Percentiles rank a stretch among this genome's conserved stretches.
Evolutionary conservation across 2,329 filamentous ascomycete species (phyloP).

Genomic region (Helotiales sp.): DNA sequence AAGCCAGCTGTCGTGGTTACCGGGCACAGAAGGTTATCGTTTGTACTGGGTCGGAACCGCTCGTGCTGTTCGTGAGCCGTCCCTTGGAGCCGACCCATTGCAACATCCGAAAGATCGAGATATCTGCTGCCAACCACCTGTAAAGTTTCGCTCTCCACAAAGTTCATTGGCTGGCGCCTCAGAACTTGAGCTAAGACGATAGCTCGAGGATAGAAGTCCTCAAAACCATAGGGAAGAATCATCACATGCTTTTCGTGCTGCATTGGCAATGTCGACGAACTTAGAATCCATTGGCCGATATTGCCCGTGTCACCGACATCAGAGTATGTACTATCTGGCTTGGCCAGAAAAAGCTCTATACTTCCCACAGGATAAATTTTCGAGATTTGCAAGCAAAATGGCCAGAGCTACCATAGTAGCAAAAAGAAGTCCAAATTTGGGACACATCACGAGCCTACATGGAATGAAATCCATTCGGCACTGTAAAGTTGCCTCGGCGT

Average conservation of each 20-base stretch:
- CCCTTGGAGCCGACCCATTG: slow-evolving; percentile 17
- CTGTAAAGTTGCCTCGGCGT: slow-evolving; percentile 16
- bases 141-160: slow-evolving; percentile 17
- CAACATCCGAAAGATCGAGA: slow-evolving; percentile 18
- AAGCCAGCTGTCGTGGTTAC: slow-evolving; percentile 17
- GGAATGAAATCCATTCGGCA: slow-evolving; percentile 21
- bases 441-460: slow-evolving; percentile 8
- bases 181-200: no score
- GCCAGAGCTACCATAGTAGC: slow-evolving; percentile 17
- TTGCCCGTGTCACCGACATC: slow-evolving; percentile 19
- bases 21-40: slow-evolving; percentile 9
- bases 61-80: slow-evolving; percentile 8
- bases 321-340: slow-evolving; percentile 20
- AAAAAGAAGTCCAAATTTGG: neutral
- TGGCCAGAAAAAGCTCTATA: slow-evolving; percentile 19
- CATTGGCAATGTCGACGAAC: slow-evolving; percentile 21
- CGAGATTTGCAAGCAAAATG: slow-evolving; percentile 17
- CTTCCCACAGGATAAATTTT: slow-evolving; percentile 25
- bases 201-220: neutral
- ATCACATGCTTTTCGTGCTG: slow-evolving; percentile 22
- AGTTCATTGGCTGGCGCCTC: slow-evolving; percentile 14
- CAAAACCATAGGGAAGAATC: no score
- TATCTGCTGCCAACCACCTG: slow-evolving; percentile 11
- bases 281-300: slow-evolving; percentile 21
- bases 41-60: slow-evolving; percentile 18